Conservation (phyloP, 2,329 filamentous ascomycete species). For the Aspergillus vadensis region DNA sequence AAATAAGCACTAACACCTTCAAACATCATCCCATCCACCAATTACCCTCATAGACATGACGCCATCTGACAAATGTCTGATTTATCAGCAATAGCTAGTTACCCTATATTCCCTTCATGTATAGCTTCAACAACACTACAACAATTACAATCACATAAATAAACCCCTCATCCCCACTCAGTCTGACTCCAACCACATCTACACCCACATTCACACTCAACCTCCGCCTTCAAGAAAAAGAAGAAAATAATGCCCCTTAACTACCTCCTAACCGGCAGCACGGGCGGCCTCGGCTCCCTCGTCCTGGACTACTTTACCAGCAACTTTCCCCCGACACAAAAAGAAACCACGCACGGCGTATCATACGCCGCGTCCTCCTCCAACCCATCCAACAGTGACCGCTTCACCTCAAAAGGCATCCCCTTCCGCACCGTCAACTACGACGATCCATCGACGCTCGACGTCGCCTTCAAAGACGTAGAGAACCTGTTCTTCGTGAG, state of each 20-base stretch:
- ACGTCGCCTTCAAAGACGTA: conserved; percentile 53
- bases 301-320: conserved; percentile 37
- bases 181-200: too few species aligned
- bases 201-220: too few species aligned
- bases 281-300: conserved; percentile 15
- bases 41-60: too few species aligned
- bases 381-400: conserved; percentile 43
- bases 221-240: background rate
- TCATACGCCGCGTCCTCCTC: conserved; percentile 55
- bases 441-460: conserved; percentile 50
- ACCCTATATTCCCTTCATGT: too few species aligned
- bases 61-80: too few species aligned
- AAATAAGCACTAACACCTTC: too few species aligned
- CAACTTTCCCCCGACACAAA: conserved; percentile 34
- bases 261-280: background rate
- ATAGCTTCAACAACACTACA: too few species aligned
- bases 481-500: conserved; percentile 61
- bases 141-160: too few species aligned
- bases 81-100: too few species aligned
- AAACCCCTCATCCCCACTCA: too few species aligned
- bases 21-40: too few species aligned
- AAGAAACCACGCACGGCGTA: conserved; percentile 18
- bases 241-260: background rate
- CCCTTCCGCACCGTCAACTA: conserved; percentile 57
- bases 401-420: conserved; percentile 47